A percentile compares a stretch with the other conserved stretches of the same genome.
Conservation (phyloP, 2,329 filamentous ascomycete species). For the Diatrype stigma region DNA sequence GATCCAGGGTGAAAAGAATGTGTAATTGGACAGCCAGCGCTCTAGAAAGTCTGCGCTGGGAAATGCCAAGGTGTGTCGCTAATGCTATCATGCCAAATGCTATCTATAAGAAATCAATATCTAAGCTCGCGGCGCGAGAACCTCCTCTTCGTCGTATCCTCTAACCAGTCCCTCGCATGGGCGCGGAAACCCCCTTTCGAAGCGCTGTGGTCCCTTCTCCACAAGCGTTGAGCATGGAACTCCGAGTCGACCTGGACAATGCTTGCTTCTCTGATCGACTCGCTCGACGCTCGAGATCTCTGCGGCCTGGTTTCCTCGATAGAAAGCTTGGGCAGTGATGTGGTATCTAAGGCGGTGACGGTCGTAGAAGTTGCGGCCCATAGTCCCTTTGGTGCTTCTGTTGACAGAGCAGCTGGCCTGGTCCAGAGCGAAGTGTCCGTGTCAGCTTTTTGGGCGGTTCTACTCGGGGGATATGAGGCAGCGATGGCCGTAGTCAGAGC, state of each 20-base stretch:
- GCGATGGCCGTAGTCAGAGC: slow-evolving; percentile 34
- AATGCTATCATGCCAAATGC: background rate
- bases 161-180: slow-evolving; percentile 20
- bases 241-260: slow-evolving; percentile 5
- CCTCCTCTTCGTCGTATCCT: slow-evolving; percentile 20
- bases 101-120: slow-evolving; percentile 13
- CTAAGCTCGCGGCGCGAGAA: slow-evolving; percentile 21
- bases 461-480: slow-evolving; percentile 22
- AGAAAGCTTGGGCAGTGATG: background rate
- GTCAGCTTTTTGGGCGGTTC: background rate
- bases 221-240: slow-evolving; percentile 18
- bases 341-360: background rate
- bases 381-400: background rate
- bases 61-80: background rate
- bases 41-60: background rate
- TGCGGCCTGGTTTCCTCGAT: background rate
- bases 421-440: slow-evolving; percentile 7
- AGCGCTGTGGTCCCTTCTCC: slow-evolving; percentile 10
- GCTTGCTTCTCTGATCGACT: background rate
- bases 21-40: background rate
- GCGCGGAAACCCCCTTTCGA: background rate
- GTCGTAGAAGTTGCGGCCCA: slow-evolving; percentile 4
- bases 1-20: background rate
- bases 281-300: slow-evolving; percentile 2
- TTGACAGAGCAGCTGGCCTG: slow-evolving; percentile 1